These are phyloP conservation scores for Microsporum audouinii DNA, from an alignment of 2,329 filamentous ascomycete genomes.

Conservation along the genomic window DNA sequence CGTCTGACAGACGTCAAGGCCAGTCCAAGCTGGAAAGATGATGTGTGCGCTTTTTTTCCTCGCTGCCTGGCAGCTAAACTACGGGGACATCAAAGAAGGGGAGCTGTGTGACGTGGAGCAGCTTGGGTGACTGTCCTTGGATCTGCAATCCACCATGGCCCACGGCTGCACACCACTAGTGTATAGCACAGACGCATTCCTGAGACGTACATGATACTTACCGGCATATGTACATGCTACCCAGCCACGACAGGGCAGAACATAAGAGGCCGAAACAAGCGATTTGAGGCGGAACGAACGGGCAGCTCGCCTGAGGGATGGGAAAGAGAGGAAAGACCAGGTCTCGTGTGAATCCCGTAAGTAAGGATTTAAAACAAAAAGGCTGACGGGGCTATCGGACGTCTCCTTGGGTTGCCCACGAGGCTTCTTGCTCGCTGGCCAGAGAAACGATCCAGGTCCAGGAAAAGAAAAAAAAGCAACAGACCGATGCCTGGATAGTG, in stretches of 20 bases:
- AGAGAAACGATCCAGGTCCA: neutral
- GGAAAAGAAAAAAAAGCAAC: neutral
- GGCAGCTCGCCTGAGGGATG: neutral
- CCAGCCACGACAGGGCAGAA: neutral
- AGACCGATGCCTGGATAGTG: neutral
- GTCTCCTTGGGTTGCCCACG: neutral
- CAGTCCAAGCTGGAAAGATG: neutral
- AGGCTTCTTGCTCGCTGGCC: neutral
- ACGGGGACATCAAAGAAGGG: neutral
- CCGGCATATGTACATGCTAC: neutral
- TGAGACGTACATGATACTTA: neutral
- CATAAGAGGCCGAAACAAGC: neutral
- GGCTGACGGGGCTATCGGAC: no score
- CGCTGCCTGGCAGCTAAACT: neutral
- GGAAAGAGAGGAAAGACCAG: neutral
- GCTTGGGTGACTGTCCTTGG: neutral
- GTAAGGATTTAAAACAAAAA: no score
- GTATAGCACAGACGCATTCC: slow-evolving; percentile 1
- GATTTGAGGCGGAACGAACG: neutral
- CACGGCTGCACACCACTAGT: slow-evolving; percentile 1
- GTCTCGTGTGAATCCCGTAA: neutral
- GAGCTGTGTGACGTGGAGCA: slow-evolving; percentile 1
- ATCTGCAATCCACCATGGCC: neutral
- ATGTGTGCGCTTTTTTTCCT: neutral
- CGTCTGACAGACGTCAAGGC: neutral